Base-by-base conservation (phyloP, 306 rosid species). In the Dicorynia guianensis region DNA sequence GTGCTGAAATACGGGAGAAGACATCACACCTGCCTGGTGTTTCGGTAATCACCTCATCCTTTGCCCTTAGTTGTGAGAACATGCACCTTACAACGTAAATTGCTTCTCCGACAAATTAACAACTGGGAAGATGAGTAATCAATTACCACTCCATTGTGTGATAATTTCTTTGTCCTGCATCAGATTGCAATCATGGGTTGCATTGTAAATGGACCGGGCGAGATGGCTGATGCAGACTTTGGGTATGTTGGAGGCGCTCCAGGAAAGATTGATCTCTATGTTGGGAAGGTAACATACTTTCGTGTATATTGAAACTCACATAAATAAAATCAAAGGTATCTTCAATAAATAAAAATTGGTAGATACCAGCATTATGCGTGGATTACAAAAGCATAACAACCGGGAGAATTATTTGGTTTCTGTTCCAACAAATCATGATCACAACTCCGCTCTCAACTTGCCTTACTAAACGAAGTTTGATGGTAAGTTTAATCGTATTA, bases 101-200 rank as follows among this genome's bases (percentile, higher is more conserved):
- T 81, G 61, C 78, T 7, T 30, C 35, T 47, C 15, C 42, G 17
- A 9, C 10, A 18, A 17, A 42, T 8, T 49, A 40, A 42, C 20
- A 42, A 19, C 11, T 18, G 38, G 69, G 38, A 40, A 63, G 53
- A 39, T 62, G 10, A 62, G 48, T 62, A 8, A 62, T 39, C 4
- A 42, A n/a, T 38, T 62, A 5, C 14, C 9, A 62, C 20, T 11
- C 52, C 13, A 44, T 64, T 19, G 14, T 63, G 25, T 46, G 4
- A 57, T 71, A 11, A 36, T 56, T 33, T 35, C 57, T 17, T 34
- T 76, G 33, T 72, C 38, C 44, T 79, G 59, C 48, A 74, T 67
- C 74, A 95, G 99, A 92, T 95, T 85, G 99, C 99, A 60, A 95
- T 95, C 87, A 95, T 95, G 99, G 99, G 99, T 78, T 95, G 99